phyloP scores from a whole-genome alignment of 1,139 yeast genomes.

The Pichia sp. region DNA sequence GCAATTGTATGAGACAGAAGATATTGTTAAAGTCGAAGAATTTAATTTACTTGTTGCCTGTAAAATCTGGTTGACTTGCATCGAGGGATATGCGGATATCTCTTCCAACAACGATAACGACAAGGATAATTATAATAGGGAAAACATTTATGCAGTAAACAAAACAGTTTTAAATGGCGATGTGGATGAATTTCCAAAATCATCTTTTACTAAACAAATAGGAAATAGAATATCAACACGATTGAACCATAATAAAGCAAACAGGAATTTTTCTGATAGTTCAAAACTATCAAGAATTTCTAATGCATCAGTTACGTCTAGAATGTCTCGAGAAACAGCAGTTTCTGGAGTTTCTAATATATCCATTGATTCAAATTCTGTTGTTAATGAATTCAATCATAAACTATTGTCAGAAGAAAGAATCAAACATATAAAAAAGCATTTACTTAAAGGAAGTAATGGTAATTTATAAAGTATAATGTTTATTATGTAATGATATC shows the following conservation, averaged over 20 bases:
- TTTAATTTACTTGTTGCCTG: conserved; percentile 29
- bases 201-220: too few species aligned
- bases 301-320: conserved; percentile 2
- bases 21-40: conserved; percentile 25
- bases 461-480: background rate
- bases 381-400: conserved; percentile 19
- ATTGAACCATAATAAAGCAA: background rate
- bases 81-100: conserved; percentile 17
- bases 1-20: conserved; percentile 37
- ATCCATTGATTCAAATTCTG: conserved; percentile 6
- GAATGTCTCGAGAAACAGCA: conserved; percentile 1
- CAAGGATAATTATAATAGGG: too few species aligned
- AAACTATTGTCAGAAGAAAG: conserved; percentile 21
- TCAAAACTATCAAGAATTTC: conserved; percentile 4
- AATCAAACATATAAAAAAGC: conserved; percentile 24
- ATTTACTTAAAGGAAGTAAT: conserved; percentile 16
- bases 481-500: background rate
- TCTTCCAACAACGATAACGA: too few species aligned
- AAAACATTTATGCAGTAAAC: too few species aligned
- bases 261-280: conserved; percentile 1
- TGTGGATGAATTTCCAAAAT: too few species aligned
- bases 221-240: background rate
- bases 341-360: conserved; percentile 5
- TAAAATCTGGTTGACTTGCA: conserved; percentile 29
- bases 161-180: too few species aligned